Conservation (phyloP, 73 alveolate genomes). For the Stentor roeselii region DNA sequence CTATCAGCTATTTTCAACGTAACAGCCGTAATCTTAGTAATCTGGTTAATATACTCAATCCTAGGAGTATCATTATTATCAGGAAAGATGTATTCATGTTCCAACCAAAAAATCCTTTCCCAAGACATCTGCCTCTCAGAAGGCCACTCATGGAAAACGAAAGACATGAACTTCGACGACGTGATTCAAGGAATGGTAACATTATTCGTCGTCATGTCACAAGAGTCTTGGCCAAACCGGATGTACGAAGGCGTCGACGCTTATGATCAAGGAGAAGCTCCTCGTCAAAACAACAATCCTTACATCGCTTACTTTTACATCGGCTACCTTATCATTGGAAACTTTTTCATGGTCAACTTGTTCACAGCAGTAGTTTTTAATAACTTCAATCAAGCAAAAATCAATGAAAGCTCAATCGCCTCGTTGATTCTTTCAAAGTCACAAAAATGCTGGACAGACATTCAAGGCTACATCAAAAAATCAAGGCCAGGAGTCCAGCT, state of each 20-base stretch:
- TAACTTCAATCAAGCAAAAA: slow-evolving; percentile 42
- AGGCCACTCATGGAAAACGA: slow-evolving; percentile 35
- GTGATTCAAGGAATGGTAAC: slow-evolving; percentile 83
- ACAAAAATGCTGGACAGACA: slow-evolving; percentile 56
- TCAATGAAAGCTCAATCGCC: slow-evolving; percentile 36
- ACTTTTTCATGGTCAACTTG: slow-evolving; percentile 52
- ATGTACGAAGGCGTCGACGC: slow-evolving; percentile 74
- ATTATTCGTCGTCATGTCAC: slow-evolving; percentile 76
- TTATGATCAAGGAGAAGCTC: slow-evolving; percentile 27
- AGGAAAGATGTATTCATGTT: slow-evolving; percentile 70
- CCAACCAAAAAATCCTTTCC: slow-evolving; percentile 4
- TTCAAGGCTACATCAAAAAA: slow-evolving; percentile 48
- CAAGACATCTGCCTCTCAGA: neutral
- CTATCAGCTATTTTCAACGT: slow-evolving; percentile 78
- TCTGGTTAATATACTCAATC: slow-evolving; percentile 89
- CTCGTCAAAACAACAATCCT: slow-evolving; percentile 29
- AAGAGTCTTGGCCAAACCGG: slow-evolving; percentile 92
- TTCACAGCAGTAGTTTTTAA: slow-evolving; percentile 50
- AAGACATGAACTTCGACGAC: slow-evolving; percentile 67
- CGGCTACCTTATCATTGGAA: slow-evolving; percentile 35
- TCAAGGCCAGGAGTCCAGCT: slow-evolving; percentile 66
- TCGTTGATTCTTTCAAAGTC: slow-evolving; percentile 36
- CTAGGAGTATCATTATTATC: slow-evolving; percentile 77
- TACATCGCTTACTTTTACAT: slow-evolving; percentile 34
- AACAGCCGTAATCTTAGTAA: slow-evolving; percentile 75